A percentile compares a stretch with the other conserved stretches of the same genome.
Conservation (phyloP, 305 asterid genomes). For the Caryopteris hybrid region DNA sequence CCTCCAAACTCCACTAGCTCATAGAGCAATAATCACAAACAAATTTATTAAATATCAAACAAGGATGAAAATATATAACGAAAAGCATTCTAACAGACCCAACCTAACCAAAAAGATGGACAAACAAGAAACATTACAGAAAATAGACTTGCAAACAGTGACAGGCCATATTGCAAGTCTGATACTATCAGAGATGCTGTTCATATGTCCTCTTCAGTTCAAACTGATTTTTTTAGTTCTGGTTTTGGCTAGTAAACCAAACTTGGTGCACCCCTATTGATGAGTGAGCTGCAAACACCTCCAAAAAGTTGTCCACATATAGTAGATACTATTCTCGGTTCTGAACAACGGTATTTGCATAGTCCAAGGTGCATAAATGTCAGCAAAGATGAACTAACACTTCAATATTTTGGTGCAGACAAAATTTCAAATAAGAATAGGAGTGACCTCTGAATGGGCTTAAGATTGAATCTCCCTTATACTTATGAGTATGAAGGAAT, state of each 20-base stretch:
- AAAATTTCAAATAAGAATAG: not conserved
- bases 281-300: not conserved
- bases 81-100: not conserved
- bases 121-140: not conserved
- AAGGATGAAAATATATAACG: not conserved
- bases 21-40: not conserved
- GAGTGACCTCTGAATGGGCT: not conserved
- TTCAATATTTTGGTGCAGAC: not conserved
- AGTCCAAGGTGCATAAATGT: not conserved
- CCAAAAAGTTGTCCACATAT: not conserved
- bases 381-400: not conserved
- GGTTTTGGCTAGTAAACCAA: not conserved
- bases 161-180: slow-evolving; percentile 1
- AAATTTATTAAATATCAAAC: not conserved
- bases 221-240: too few relatives aligned
- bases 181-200: not conserved
- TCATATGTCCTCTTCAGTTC: not conserved
- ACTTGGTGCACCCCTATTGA: not conserved
- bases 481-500: not conserved
- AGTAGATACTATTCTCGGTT: not conserved
- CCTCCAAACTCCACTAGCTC: not conserved
- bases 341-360: not conserved
- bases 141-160: not conserved
- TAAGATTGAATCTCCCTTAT: not conserved
- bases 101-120: not conserved